Evolutionary conservation across 768 basidiomycete species (phyloP), one percentile per base, ranked within the genome.

Genomic region (Pulveroboletus sp.): DNA sequence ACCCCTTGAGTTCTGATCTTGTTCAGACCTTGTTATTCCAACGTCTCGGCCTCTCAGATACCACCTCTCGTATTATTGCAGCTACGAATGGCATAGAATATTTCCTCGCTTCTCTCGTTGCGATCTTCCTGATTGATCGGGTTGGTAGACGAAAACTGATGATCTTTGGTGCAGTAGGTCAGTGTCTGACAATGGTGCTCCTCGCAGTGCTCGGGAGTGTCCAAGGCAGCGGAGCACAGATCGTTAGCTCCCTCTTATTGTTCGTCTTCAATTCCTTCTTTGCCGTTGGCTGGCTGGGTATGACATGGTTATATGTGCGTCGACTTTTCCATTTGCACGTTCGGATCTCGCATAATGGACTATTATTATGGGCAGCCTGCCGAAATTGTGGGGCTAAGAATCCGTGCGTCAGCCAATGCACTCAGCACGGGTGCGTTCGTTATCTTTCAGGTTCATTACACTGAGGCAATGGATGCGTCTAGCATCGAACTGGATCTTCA

Each of bases 221-320:
- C 45, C 70, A 74, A 44, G 78, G 72, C 30, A 63, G 66, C 9
- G 76, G 71, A 0, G 68, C 78, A 4, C 78, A 79, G 47, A 68
- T 80, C 39, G 70, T 75, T 14, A 79, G 81, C 26, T 71, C 78
- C 0, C 71, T 84, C 32, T 60, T 83, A 3, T 64, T 86, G 1
- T 85, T 86, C 61, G 75, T 83, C n/a, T 86, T 83, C 73, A 84
- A 85, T 64, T 79, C 79, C 14, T 80, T 82, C 69, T 86, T 86
- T 59, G 82, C 82, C 0, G 66, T 83, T 46, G 83, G 83, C 0
- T 86, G 83, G 83, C 63, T 85, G 37, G 81, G 83, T 15, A 82
- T 84, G 77, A 82, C 84, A 1, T 85, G 83, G 82, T 69, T 86
- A 51, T 84, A 82, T 57, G 80, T 81, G 53, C 60, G 79, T 70